Evolutionary conservation across 805 yeast genomes (phyloP).

Genomic region (Crinitomyces ghanaensis): DNA sequence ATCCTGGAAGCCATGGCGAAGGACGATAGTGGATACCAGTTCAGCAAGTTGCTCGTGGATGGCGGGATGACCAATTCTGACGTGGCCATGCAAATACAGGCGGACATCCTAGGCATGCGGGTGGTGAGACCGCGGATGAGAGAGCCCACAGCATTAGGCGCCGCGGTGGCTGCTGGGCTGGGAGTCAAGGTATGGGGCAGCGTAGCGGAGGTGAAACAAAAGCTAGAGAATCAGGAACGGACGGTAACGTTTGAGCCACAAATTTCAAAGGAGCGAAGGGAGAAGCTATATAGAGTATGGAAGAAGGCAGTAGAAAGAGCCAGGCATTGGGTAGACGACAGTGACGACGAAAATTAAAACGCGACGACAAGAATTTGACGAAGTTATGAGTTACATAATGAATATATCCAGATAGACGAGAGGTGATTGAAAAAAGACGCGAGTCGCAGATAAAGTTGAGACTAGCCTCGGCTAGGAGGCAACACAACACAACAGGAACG

Average conservation of each 20-base stretch:
- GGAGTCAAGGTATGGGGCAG: constrained; percentile 62
- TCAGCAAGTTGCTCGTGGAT: constrained; percentile 51
- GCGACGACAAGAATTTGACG: no score
- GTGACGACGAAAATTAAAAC: no score
- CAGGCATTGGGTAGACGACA: constrained; percentile 67
- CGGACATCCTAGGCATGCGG: constrained; percentile 80
- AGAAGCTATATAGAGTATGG: constrained; percentile 68
- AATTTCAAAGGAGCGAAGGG: constrained; percentile 48
- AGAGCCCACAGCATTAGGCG: constrained; percentile 93
- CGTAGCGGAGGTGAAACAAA: constrained; percentile 48
- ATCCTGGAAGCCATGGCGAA: constrained; percentile 81
- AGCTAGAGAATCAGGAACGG: constrained; percentile 3
- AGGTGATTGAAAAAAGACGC: no score
- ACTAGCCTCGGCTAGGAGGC: no score
- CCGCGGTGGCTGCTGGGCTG: constrained; percentile 91
- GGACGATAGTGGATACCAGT: constrained; percentile 58
- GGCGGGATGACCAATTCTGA: constrained; percentile 93
- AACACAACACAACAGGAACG: no score
- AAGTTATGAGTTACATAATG: no score
- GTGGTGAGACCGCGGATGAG: constrained; percentile 71
- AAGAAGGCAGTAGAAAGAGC: constrained; percentile 74
- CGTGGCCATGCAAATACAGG: constrained; percentile 88
- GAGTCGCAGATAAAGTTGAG: no score
- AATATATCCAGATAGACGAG: no score
- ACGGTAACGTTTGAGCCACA: constrained; percentile 27